Percentiles rank a stretch among this genome's conserved stretches.
phyloP scores from a whole-genome alignment of 2,329 filamentous ascomycete species.

The Hymenoscyphus linearis region DNA sequence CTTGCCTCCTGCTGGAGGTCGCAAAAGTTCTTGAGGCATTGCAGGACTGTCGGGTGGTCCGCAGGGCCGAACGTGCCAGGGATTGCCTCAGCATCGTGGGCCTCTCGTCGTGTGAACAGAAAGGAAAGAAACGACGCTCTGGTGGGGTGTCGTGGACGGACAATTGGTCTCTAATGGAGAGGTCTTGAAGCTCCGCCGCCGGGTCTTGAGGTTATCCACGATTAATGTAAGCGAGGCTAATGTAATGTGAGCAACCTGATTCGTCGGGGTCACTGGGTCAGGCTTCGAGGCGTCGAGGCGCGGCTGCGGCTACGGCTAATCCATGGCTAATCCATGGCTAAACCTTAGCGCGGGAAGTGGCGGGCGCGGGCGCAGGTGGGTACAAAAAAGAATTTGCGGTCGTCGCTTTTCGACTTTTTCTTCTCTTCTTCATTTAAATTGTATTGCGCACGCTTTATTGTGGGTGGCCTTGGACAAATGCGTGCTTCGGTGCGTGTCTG shows the following conservation, averaged over 20 bases:
- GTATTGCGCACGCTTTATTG: conserved; percentile 67
- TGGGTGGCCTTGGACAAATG: conserved; percentile 57
- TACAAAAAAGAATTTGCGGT: conserved; percentile 23
- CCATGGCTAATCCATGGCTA: not conserved
- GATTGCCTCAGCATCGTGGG: conserved; percentile 63
- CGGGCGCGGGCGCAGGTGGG: conserved; percentile 1
- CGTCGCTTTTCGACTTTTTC: conserved; percentile 24
- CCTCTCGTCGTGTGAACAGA: conserved; percentile 48
- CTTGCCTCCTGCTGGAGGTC: conserved; percentile 70
- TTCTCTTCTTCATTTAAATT: conserved; percentile 44
- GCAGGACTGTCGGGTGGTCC: conserved; percentile 54
- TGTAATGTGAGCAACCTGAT: conserved; percentile 22
- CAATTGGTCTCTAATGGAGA: conserved; percentile 21
- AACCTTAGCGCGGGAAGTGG: not conserved
- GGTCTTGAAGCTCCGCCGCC: conserved; percentile 8
- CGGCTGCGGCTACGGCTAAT: too few species aligned
- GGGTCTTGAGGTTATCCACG: conserved; percentile 11
- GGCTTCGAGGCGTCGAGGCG: too few species aligned
- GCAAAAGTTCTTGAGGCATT: conserved; percentile 72
- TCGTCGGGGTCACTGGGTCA: conserved; percentile 16
- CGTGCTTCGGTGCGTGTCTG: conserved; percentile 36
- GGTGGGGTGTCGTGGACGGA: conserved; percentile 12
- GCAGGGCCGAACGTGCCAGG: conserved; percentile 63
- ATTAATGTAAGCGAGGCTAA: conserved; percentile 12
- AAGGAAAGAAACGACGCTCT: conserved; percentile 30